Conservation (phyloP, 345 rosid genomes). For the Noccaea bulbosa region DNA sequence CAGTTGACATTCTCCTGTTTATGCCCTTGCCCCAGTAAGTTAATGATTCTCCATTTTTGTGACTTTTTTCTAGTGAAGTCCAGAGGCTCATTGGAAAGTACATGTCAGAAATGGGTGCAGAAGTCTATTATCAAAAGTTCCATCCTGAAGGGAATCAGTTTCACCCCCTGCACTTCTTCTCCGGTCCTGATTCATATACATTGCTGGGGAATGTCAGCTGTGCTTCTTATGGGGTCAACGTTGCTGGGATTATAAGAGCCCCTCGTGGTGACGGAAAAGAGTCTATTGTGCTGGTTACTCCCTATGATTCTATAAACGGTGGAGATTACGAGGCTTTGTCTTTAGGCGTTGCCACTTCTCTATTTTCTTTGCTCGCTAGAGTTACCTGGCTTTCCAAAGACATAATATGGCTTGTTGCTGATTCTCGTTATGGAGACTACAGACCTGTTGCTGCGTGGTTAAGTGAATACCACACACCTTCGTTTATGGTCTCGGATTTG, state of each 20-base stretch:
- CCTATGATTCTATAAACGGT: conserved; percentile 63
- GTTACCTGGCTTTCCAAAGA: conserved; percentile 97
- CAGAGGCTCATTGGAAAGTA: conserved; percentile 62
- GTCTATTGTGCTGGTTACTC: conserved; percentile 89
- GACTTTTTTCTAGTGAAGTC: conserved; percentile 54
- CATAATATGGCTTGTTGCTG: conserved; percentile 85
- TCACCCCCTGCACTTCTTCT: conserved; percentile 83
- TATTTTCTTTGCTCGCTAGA: conserved; percentile 78
- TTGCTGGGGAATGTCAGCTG: conserved; percentile 57
- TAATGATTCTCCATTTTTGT: conserved; percentile 10
- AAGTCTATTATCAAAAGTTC: conserved; percentile 83
- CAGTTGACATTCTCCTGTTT: not conserved
- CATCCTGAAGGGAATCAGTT: conserved; percentile 60
- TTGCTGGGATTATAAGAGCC: conserved; percentile 82
- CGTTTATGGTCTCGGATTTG: conserved; percentile 50
- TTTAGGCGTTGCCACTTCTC: conserved; percentile 64
- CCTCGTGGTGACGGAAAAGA: conserved; percentile 95
- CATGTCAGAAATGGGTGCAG: conserved; percentile 79
- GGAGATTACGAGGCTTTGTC: conserved; percentile 58
- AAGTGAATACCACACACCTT: conserved; percentile 75
- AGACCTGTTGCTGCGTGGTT: conserved; percentile 86
- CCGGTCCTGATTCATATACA: conserved; percentile 54
- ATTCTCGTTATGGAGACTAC: conserved; percentile 83
- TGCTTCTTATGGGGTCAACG: conserved; percentile 57
- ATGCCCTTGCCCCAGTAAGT: not conserved